Percentiles rank a stretch among this genome's conserved stretches.
Evolutionary conservation across 2,329 filamentous ascomycete species (phyloP).

Genomic region (Cercospora sp.): DNA sequence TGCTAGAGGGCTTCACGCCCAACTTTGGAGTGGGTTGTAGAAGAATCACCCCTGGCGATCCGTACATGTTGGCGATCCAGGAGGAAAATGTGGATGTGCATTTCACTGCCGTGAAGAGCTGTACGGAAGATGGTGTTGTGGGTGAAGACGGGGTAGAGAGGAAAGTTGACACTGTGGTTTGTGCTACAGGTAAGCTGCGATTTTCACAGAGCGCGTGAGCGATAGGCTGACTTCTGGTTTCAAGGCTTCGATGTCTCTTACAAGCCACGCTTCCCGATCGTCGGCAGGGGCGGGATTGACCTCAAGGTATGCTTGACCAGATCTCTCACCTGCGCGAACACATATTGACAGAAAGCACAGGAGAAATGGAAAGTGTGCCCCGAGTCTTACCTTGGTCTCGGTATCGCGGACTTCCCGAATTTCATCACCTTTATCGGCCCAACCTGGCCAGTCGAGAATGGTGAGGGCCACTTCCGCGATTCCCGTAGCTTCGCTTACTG

Average conservation of each 20-base stretch:
- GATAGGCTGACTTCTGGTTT: too few species aligned
- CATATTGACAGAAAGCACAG: background rate
- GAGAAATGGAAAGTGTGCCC: slow-evolving; percentile 43
- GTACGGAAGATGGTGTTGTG: slow-evolving; percentile 50
- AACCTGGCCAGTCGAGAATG: slow-evolving; percentile 48
- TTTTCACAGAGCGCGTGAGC: too few species aligned
- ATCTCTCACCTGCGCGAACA: background rate
- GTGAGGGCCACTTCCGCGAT: background rate
- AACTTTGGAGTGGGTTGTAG: slow-evolving; percentile 50
- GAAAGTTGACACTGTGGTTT: slow-evolving; percentile 47
- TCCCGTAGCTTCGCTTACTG: background rate
- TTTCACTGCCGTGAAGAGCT: slow-evolving; percentile 48
- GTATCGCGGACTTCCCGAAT: slow-evolving; percentile 47
- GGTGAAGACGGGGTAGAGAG: slow-evolving; percentile 46
- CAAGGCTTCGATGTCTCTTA: slow-evolving; percentile 49
- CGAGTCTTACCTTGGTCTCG: slow-evolving; percentile 46
- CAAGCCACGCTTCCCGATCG: slow-evolving; percentile 45
- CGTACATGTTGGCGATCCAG: slow-evolving; percentile 54
- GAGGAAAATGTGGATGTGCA: slow-evolving; percentile 54
- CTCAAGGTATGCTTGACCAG: slow-evolving; percentile 32
- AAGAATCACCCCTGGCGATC: slow-evolving; percentile 52
- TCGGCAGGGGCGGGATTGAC: slow-evolving; percentile 44
- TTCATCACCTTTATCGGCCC: slow-evolving; percentile 41
- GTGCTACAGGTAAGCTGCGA: slow-evolving; percentile 43
- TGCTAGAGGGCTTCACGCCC: slow-evolving; percentile 51